Base-by-base conservation (phyloP, 2,329 filamentous ascomycete genomes). In the Aspergillus sp. region DNA sequence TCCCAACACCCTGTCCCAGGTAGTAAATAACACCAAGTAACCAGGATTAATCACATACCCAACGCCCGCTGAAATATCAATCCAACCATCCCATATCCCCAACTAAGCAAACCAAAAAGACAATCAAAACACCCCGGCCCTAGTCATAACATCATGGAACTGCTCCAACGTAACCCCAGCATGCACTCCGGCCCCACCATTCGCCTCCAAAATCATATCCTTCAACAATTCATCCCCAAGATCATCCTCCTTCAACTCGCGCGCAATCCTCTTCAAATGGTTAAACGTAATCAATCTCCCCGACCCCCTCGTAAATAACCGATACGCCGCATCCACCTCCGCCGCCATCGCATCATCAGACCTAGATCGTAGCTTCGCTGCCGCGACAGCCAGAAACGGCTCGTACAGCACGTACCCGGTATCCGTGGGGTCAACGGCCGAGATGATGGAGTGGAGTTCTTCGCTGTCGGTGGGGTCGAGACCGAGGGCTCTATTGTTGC, bases 171-270 rank as follows among this genome's bases (percentile, higher is more conserved):
- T 86, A 8, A 96, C 94, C 7, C 90, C 91, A 59, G 81, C 84
- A 39, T 82, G 85, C 10, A 90, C 84, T 15, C 90, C 88, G 3
- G 84, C 86, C 1, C 91, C 92, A 2, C 90, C 91, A 75, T 96
- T 97, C 52, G 94, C 95, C 81, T 98, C 94, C 52, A 92, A 80
- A 60, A 99, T 89, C 95, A 99, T 99, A 80, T 97, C 92, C 78
- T 86, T 87, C 71, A 99, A 79, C 71, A 96, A 78, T 52, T 91
- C 88, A 70, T 98, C 95, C 61, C 86, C 86, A 23, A 96, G 88
- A 63, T 63, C 68, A 54, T 88, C 91, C 77, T 96, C 92, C 77
- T 92, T 91, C 69, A 99, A 78, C 68, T 91, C 86, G 67, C 86
- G 87, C 44, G 93, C 92, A 57, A 97, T 88, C 70, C 89, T 83